Base-by-base conservation (phyloP, 1,284 basidiomycete genomes). In the Cutaneotrichosporon sp. region DNA sequence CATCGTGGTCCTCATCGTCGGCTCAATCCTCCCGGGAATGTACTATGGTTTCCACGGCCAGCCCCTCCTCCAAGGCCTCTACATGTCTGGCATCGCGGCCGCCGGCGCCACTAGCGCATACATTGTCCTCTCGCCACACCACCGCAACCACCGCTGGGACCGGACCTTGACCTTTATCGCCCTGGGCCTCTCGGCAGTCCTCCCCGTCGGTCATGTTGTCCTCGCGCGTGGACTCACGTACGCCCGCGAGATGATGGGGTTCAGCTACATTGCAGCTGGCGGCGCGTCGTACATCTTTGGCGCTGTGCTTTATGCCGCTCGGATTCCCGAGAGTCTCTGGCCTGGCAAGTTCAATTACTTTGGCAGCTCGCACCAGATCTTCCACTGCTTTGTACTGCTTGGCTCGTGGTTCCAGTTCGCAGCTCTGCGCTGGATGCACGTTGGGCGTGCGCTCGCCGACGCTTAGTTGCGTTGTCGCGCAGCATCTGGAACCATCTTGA, bases 311-410 rank as follows among this genome's bases (percentile, higher is more conserved):
- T 93, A 93, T 79, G 91, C 91, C 46, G 88, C 88, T 70, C 85
- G 91, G 60, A 84, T 94, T 61, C 92, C 93, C 31, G 92, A 96
- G 75, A 83, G 87, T 34, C 83, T 89, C 67, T 83, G 84, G 11
- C 91, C 91, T 1, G 91, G 91, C 58, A 86, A 81, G 67, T 93
- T 93, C 74, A 92, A 96, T 81, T 85, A 86, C 74, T 84, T 93
- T 70, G 86, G 89, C 61, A 85, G 89, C 0, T 91, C 89, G 36
- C 92, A 94, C 82, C 80, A 83, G 79, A 89, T 94, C 73, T 96
- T 97, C 80, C 93, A 96, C 76, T 75, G 86, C 69, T 88, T 87
- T 74, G 92, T 95, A 31, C 83, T 95, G 53, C 77, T 87, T 30
- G 93, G 90, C 2, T 90, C 90, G 13, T 81, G 89, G 66, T 84